Conservation (phyloP, 2,329 filamentous ascomycete species). For the Botrytis squamosa region DNA sequence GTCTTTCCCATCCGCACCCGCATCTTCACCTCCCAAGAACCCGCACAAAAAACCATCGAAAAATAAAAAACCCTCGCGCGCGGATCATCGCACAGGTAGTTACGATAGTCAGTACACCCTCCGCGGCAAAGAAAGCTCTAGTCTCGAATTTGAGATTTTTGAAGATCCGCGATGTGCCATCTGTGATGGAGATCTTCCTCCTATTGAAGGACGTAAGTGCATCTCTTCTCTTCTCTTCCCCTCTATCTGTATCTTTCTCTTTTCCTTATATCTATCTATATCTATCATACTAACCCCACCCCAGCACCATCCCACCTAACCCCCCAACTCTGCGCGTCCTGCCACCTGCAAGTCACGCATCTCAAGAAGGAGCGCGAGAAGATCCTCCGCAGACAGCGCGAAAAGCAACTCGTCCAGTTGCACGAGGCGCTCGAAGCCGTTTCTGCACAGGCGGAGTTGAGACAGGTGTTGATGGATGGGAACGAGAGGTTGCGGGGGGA, state of each 20-base stretch:
- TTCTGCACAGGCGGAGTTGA: neutral
- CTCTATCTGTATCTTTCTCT: too few relatives aligned
- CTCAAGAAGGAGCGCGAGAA: neutral
- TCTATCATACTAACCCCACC: neutral
- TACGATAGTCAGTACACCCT: neutral
- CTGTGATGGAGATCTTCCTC: neutral
- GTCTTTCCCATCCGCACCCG: neutral
- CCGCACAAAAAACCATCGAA: neutral
- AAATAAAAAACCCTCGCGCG: neutral
- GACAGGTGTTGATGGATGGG: neutral
- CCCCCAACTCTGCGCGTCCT: neutral
- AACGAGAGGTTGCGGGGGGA: neutral
- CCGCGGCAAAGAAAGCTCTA: neutral
- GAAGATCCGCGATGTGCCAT: neutral
- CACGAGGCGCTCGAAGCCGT: neutral
- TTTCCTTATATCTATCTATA: too few relatives aligned
- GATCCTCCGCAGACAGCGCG: too few relatives aligned
- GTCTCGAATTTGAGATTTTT: neutral
- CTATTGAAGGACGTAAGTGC: neutral
- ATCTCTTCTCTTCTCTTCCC: neutral
- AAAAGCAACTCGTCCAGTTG: neutral
- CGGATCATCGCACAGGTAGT: neutral
- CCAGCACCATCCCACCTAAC: neutral
- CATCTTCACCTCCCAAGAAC: neutral
- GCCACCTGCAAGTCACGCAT: neutral